Base-by-base conservation (phyloP, 495 filamentous ascomycete species). In the Podospora fimiseda region DNA sequence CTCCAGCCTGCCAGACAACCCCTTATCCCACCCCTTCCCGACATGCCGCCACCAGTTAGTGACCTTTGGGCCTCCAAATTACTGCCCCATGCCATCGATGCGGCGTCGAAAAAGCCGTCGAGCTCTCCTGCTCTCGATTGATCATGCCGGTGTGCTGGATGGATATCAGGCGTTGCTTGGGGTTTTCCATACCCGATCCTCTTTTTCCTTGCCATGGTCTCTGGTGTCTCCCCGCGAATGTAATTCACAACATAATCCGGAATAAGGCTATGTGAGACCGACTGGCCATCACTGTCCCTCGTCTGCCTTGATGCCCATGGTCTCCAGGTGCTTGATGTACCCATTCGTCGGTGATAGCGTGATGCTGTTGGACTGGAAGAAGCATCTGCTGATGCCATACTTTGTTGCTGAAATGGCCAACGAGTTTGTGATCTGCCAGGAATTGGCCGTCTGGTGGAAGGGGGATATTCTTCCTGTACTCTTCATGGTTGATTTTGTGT, bases 221-320 rank as follows among this genome's bases (percentile, higher is more conserved):
- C 71, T 2, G 71, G 69, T 14, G 71, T 71, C 56, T 74, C 71
- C 5, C 42, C 22, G 15, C 55, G 64, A 36, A 76, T 63, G 53
- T 70, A 76, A 50, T 70, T 75, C 51, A 70, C 61, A 20, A 75
- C 69, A 46, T 75, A 76, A 48, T 75, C 72, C 5, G 72, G 74
- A 11, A 75, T 64, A 14, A 75, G 51, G 53, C 23, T 47, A n/a
- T 9, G 21, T 24, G 44, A 21, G 14, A 47, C 23, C 2, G 44
- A 47, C 8, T 47, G 44, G 6, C 44, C 44, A 16, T 47, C 44
- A n/a, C 44, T 47, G 13, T 47, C 44, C 33, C 44, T 47, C 9
- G 20, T 66, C 65, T 43, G 60, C 60, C 40, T 69, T 61, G 27
- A 73, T 58, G 36, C 65, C 63, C 38, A 42, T 53, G 39, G 45